Evolutionary conservation across 2,329 filamentous ascomycete species (phyloP), one percentile per base, ranked within the genome.

Genomic region (Colletotrichum tamarilloi): DNA sequence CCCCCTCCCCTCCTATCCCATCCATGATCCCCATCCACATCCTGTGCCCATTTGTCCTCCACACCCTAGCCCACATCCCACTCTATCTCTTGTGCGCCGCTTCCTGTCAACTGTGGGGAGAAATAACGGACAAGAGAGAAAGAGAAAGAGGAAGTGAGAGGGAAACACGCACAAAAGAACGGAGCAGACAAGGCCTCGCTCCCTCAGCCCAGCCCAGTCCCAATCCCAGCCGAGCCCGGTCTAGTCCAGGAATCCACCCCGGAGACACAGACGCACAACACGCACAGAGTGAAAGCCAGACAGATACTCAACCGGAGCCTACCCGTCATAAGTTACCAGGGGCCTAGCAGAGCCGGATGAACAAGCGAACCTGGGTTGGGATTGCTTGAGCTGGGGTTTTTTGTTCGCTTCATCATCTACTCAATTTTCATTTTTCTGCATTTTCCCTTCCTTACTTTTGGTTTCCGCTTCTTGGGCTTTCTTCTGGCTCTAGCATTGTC

Each of bases 1-100:
- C 62, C 62, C 62, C 52, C 62, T 64, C 30, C 32, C 49, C 52
- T 55, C 49, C 57, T 26, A 53, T 70, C 38, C 38, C 38, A 42
- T 42, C 38, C 38, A 19, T 19, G 38, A 42, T 16, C 62, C 71
- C 56, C 67, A 66, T 73, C 46, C 62, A 56, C 35, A 62, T 73
- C 49, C 67, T 73, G 67, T 73, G 67, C 62, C 67, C 58, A 70
- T 73, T 70, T 52, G 71, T 62, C 71, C 71, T 70, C 71, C 71
- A 73, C 71, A 60, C 55, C 66, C 59, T 56, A 73, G 60, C 62
- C 71, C 71, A 73, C 71, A 65, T 73, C 67, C 67, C 62, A 73
- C 71, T 73, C 67, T 62, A 71, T 71, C 71, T 73, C 60, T 70
- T 62, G 60, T 70, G 71, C 71, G 60, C 49, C 56, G 71, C 71